Percentiles rank a stretch among this genome's conserved stretches.
Evolutionary conservation across 257 asterid genomes (phyloP).

Genomic region (Ocimum tenuiflorum): DNA sequence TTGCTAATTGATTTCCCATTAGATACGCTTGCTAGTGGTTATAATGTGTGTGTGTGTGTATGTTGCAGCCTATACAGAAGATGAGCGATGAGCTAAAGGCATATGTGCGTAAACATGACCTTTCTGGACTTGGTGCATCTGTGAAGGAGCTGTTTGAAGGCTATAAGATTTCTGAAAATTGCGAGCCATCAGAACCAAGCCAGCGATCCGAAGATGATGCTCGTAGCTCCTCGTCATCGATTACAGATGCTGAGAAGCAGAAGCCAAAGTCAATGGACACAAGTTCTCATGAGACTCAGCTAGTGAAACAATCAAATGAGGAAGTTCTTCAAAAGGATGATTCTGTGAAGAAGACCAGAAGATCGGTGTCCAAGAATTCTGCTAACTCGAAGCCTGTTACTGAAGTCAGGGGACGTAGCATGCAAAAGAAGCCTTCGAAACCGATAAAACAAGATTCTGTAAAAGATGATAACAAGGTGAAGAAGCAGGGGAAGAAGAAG

Average conservation of each 20-base stretch:
- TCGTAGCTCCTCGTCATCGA: constrained; percentile 52
- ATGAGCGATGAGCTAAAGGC: constrained; percentile 68
- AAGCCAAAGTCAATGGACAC: constrained; percentile 33
- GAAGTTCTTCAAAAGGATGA: constrained; percentile 29
- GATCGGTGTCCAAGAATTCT: constrained; percentile 35
- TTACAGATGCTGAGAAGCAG: constrained; percentile 38
- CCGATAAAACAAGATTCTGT: constrained; percentile 42
- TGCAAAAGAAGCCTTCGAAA: constrained; percentile 46
- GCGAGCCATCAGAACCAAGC: constrained; percentile 50
- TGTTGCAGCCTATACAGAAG: constrained; percentile 74
- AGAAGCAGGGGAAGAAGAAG: constrained; percentile 57
- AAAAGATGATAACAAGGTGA: constrained; percentile 30
- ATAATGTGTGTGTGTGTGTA: neutral
- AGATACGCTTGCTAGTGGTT: neutral
- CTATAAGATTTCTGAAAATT: constrained; percentile 59
- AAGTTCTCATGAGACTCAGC: constrained; percentile 26
- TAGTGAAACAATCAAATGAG: constrained; percentile 31
- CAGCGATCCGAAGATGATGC: constrained; percentile 59
- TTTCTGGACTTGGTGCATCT: constrained; percentile 44
- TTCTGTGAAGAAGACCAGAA: constrained; percentile 30
- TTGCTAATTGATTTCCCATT: neutral
- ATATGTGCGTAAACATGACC: constrained; percentile 47
- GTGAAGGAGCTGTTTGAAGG: constrained; percentile 55
- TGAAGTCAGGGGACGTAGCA: constrained; percentile 33
- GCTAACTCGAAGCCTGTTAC: constrained; percentile 32